These are phyloP conservation scores for Cicer arietinum DNA, from an alignment of 306 rosid genomes.

Conservation along the genomic window DNA sequence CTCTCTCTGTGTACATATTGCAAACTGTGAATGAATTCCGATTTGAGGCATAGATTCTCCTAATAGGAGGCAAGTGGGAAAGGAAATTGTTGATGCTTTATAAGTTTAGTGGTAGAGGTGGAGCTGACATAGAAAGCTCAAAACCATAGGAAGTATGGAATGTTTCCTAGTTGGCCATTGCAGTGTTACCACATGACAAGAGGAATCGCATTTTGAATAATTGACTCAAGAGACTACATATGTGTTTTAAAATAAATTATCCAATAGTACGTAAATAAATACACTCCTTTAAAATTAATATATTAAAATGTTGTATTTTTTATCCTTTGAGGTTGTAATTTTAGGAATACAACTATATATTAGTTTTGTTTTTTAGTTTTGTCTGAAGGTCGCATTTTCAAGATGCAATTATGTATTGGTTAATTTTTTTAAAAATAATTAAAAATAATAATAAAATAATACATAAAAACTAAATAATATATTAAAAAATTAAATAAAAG, in stretches of 20 bases:
- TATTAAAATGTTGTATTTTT: no score
- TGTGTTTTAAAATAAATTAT: background rate
- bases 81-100: slow-evolving; percentile 22
- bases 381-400: fast-evolving
- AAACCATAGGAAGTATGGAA: slow-evolving; percentile 18
- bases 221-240: background rate
- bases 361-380: no score
- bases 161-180: slow-evolving; percentile 24
- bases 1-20: background rate
- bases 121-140: slow-evolving; percentile 27
- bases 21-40: slow-evolving; percentile 14
- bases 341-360: no score
- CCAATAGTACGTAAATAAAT: no score
- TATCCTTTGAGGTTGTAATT: no score
- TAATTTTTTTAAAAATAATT: no score
- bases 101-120: slow-evolving; percentile 31
- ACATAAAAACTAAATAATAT: no score
- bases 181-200: slow-evolving; percentile 13
- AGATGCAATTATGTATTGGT: no score
- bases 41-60: slow-evolving; percentile 40
- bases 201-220: background rate
- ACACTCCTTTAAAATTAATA: no score
- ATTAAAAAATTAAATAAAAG: no score
- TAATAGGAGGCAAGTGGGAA: slow-evolving; percentile 38
- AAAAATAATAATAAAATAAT: no score